These are phyloP conservation scores for Naumovozyma castellii DNA, from an alignment of 805 yeast species.

Conservation along the genomic window DNA sequence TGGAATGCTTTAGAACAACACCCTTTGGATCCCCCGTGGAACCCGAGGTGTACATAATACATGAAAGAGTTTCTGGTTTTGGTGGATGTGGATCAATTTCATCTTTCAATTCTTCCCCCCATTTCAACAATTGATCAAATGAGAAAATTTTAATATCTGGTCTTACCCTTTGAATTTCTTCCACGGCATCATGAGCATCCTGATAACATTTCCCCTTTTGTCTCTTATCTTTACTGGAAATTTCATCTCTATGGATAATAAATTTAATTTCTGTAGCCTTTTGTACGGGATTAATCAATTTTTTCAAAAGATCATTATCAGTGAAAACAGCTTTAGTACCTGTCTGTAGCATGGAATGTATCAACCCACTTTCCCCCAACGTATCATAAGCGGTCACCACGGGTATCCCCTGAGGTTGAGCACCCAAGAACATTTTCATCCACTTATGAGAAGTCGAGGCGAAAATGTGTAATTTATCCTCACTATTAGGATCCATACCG, in stretches of 20 bases:
- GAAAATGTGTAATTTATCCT: conserved; percentile 65
- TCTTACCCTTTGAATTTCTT: conserved; percentile 50
- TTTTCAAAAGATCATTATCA: conserved; percentile 62
- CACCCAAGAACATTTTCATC: conserved; percentile 81
- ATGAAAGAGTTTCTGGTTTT: conserved; percentile 41
- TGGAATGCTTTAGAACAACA: conserved; percentile 53
- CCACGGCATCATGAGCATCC: conserved; percentile 47
- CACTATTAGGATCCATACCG: conserved; percentile 49
- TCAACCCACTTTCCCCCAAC: conserved; percentile 78
- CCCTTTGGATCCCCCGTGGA: conserved; percentile 77
- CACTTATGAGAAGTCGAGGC: conserved; percentile 86
- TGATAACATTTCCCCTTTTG: conserved; percentile 49
- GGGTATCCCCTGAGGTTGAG: conserved; percentile 69
- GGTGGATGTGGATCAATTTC: conserved; percentile 37
- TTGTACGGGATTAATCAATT: conserved; percentile 64
- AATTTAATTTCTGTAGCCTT: conserved; percentile 51
- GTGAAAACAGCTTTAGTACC: conserved; percentile 71
- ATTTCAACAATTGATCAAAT: conserved; percentile 50
- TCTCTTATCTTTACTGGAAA: conserved; percentile 54
- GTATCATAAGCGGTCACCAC: conserved; percentile 97
- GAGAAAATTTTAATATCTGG: conserved; percentile 68
- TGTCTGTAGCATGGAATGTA: conserved; percentile 78
- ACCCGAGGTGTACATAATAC: conserved; percentile 66
- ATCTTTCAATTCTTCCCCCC: conserved; percentile 47
- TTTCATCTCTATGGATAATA: conserved; percentile 60